Evolutionary conservation across 2,329 filamentous ascomycete genomes (phyloP).

Genomic region (Alternaria sp.): DNA sequence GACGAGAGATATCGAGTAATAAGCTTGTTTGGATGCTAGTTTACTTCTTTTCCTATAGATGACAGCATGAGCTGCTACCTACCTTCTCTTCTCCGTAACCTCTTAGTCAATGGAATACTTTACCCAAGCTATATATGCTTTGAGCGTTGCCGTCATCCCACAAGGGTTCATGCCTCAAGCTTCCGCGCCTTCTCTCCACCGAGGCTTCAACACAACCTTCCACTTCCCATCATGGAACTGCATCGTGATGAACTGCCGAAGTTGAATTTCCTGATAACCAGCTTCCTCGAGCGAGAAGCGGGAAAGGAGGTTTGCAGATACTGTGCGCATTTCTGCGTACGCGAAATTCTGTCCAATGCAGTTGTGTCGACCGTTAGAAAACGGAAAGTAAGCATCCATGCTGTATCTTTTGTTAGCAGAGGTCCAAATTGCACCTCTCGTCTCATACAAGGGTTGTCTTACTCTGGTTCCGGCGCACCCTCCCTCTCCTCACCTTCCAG

Average conservation of each 20-base stretch:
- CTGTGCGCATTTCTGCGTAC: slow-evolving; percentile 7
- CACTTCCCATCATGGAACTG: slow-evolving; percentile 1
- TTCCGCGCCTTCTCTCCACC: background rate
- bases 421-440: background rate
- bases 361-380: slow-evolving; percentile 3
- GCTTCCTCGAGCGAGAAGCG: background rate
- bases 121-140: background rate
- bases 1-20: background rate
- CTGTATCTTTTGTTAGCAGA: background rate
- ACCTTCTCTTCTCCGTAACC: background rate
- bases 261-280: slow-evolving; percentile 3
- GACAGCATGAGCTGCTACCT: background rate
- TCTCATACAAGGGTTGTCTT: background rate
- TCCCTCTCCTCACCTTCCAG: slow-evolving; percentile 3
- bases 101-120: background rate
- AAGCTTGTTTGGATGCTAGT: background rate
- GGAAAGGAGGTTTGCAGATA: slow-evolving; percentile 1
- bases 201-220: slow-evolving; percentile 2
- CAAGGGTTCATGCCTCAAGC: background rate
- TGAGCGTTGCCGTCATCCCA: background rate
- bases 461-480: slow-evolving; percentile 4
- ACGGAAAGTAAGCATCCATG: slow-evolving; percentile 3
- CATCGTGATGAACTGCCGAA: slow-evolving; percentile 8
- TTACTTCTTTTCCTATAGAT: background rate
- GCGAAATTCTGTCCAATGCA: slow-evolving; percentile 4